Evolutionary conservation across 2,329 filamentous ascomycete genomes (phyloP), one percentile per base, ranked within the genome.

Genomic region (Tolypocladium tropicale): DNA sequence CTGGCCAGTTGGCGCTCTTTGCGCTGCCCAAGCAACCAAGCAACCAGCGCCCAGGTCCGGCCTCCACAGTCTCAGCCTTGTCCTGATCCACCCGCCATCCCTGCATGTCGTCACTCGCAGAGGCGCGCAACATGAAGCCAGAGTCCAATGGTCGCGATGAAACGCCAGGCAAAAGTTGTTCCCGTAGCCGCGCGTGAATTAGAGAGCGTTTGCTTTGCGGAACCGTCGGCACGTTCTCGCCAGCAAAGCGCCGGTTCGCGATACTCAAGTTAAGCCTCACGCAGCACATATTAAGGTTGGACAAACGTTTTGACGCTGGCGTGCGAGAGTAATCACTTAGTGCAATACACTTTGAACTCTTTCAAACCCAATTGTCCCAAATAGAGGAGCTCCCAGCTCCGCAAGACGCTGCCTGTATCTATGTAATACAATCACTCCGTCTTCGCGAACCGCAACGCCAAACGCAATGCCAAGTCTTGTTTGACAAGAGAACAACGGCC

Each of bases 1-100:
- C 55, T 53, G 33, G n/a, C 58, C 55, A 57, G 28, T 60, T 14
- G 56, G 18, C n/a, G 43, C 16, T 9, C n/a, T 48, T 28, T n/a
- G n/a, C n/a, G 39, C 2, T 34, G 33, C 33, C 33, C 33, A 12
- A 14, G 33, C 33, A 10, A 10, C 33, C 33, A 14, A 14, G 11
- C 33, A 12, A 4, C 33, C 33, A 43, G 12, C 23, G 23, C 5
- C 16, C 25, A 18, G n/a, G n/a, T n/a, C n/a, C n/a, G n/a, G 43
- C 23, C 39, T 30, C 43, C 43, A 4, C 43, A 30, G 14, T 49
- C 46, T 49, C 46, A 49, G 46, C 46, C 46, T 50, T 50, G 46
- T 7, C 46, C 18, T 33, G 28, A 28, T 50, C 46, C 46, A 50
- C 46, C 46, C 3, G 33, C 6, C 28, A 49, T 5, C 18, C 28